Base-by-base conservation (phyloP, 2,329 filamentous ascomycete genomes). In the Fusarium oxysporum region DNA sequence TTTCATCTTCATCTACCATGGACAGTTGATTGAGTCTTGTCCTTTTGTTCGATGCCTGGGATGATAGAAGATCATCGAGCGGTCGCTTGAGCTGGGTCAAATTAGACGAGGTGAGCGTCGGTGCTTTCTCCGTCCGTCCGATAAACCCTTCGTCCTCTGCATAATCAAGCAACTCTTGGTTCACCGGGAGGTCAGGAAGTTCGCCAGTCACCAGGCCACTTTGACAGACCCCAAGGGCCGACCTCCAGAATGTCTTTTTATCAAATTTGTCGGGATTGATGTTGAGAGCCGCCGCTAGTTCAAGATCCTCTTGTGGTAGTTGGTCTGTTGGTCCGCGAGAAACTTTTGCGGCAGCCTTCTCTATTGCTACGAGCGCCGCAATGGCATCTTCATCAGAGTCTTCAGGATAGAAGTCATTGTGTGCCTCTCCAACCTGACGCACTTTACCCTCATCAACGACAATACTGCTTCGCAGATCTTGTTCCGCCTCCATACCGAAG, bases 391-490 rank as follows among this genome's bases (percentile, higher is more conserved):
- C 87, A 53, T 90, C 88, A 3, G 85, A 88, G 66, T 90, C 88
- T 37, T 86, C 84, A 3, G 83, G 80, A 58, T 85, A 86, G n/a
- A 83, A 74, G 11, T 85, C 83, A 28, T 87, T 84, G n/a, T 87
- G 82, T 2, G 85, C 83, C 47, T 86, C 80, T n/a, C 84, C 81
- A 33, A 82, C 76, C 60, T 83, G 80, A 12, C 86, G 80, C 32
- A 91, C 89, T 28, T 85, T 86, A 35, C 84, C 83, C 74, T 94
- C 91, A 73, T 95, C 91, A 9, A 94, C 90, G 28, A 91, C 84
- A 47, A 92, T 85, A 67, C 85, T 88, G 67, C 82, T 84, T 12
- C 79, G 48, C 4, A 81, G 81, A 54, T 84, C 80, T 2, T 75
- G 68, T 9, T 75, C 76, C 10, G 75, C 58, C 12, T 76, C 62